Conservation (phyloP, 768 basidiomycete species). For the Russula abietina region DNA sequence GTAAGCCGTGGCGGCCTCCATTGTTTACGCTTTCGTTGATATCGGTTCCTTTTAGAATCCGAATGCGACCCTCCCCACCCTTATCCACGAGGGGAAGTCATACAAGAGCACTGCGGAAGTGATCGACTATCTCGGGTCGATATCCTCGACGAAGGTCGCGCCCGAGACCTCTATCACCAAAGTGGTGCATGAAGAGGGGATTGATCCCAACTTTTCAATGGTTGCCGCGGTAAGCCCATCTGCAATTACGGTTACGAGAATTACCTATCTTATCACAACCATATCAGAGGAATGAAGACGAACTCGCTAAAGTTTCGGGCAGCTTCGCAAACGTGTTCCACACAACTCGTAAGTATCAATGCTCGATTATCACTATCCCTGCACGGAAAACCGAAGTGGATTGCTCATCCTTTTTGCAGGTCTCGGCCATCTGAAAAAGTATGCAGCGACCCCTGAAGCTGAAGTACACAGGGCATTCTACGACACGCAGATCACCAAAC, state of each 20-base stretch:
- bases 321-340: slow-evolving; percentile 36
- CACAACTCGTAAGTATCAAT: slow-evolving; percentile 35
- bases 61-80: slow-evolving; percentile 14
- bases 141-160: slow-evolving; percentile 36
- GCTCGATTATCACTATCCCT: not conserved
- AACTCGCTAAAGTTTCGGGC: slow-evolving; percentile 36
- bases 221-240: slow-evolving; percentile 35
- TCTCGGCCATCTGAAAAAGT: slow-evolving; percentile 39
- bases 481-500: slow-evolving; percentile 36
- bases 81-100: slow-evolving; percentile 1
- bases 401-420: slow-evolving; percentile 29
- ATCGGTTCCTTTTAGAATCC: slow-evolving; percentile 16
- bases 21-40: not conserved
- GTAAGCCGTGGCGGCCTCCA: not conserved
- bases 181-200: slow-evolving; percentile 40
- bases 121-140: slow-evolving; percentile 36
- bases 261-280: not conserved
- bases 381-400: not conserved
- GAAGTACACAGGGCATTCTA: slow-evolving; percentile 41
- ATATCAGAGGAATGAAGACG: slow-evolving; percentile 41
- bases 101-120: slow-evolving; percentile 41
- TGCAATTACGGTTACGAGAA: not conserved
- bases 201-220: slow-evolving; percentile 50
- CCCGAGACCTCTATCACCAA: slow-evolving; percentile 35
- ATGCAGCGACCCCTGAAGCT: slow-evolving; percentile 33